Percentiles rank a stretch among this genome's conserved stretches.
phyloP scores from a whole-genome alignment of 352 stramenopile species.

The Paralagenidium karlingii region DNA sequence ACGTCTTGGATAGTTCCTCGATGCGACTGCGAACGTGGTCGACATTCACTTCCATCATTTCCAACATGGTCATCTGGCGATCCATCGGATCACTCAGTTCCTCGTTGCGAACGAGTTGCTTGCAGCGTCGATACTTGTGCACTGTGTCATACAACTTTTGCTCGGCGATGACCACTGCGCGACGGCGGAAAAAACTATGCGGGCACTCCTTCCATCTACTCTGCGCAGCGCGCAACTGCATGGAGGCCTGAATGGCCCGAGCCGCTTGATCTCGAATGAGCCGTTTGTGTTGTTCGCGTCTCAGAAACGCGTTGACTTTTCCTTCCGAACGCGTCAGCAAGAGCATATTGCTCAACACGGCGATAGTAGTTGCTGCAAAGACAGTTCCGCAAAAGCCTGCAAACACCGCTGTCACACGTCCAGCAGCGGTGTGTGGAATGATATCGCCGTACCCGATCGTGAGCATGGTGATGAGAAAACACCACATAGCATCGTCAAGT shows the following conservation, averaged over 20 bases:
- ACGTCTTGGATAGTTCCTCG: constrained; percentile 42
- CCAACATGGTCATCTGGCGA: constrained; percentile 75
- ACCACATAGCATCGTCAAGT: constrained; percentile 40
- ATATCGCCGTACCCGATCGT: constrained; percentile 66
- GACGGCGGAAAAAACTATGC: too few species aligned
- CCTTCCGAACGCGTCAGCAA: constrained; percentile 62
- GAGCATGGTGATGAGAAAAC: constrained; percentile 56
- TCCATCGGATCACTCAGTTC: constrained; percentile 66
- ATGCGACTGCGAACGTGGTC: constrained; percentile 75
- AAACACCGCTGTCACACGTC: constrained; percentile 31
- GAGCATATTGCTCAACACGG: constrained; percentile 61
- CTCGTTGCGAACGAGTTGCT: constrained; percentile 43
- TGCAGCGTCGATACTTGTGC: constrained; percentile 35
- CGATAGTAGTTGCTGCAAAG: constrained; percentile 56
- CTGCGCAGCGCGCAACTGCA: constrained; percentile 35
- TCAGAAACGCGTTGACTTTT: constrained; percentile 72
- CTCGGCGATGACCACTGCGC: constrained; percentile 24
- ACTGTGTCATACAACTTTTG: constrained; percentile 49
- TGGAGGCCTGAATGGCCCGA: constrained; percentile 41
- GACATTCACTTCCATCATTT: constrained; percentile 80
- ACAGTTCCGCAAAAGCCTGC: constrained; percentile 39
- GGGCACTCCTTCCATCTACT: too few species aligned
- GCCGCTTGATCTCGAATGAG: constrained; percentile 48
- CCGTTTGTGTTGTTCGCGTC: constrained; percentile 49
- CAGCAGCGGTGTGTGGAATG: constrained; percentile 30